Conservation (phyloP, 2,329 filamentous ascomycete species). For the Diaporthe sp. region DNA sequence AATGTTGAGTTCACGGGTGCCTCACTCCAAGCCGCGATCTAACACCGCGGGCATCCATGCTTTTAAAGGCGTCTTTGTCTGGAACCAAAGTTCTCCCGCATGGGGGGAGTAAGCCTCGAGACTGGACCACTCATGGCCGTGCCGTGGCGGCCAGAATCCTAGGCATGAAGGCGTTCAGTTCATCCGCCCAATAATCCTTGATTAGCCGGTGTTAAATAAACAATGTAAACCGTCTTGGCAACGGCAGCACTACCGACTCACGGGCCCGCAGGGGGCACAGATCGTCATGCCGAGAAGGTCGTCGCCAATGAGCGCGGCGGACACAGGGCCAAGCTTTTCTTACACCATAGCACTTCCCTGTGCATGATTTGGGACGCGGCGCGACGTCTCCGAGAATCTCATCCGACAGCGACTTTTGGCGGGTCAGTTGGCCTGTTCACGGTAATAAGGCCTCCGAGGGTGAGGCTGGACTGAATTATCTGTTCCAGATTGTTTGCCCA, state of each 20-base stretch:
- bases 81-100: background rate
- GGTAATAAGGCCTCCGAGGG: slow-evolving; percentile 13
- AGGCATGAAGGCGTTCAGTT: slow-evolving; percentile 9
- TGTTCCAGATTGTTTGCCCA: background rate
- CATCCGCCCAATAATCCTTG: slow-evolving; percentile 22
- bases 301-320: slow-evolving; percentile 18
- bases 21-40: background rate
- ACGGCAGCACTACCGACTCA: slow-evolving; percentile 24
- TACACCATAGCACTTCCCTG: slow-evolving; percentile 8
- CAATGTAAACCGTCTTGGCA: slow-evolving; percentile 29
- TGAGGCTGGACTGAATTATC: slow-evolving; percentile 3
- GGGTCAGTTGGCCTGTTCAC: slow-evolving; percentile 14
- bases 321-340: slow-evolving; percentile 18
- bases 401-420: background rate
- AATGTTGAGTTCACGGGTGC: background rate
- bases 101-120: background rate
- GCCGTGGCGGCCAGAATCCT: background rate
- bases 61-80: slow-evolving; percentile 10
- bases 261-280: slow-evolving; percentile 3
- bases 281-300: slow-evolving; percentile 7
- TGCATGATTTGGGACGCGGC: slow-evolving; percentile 31
- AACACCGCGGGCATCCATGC: background rate
- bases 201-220: slow-evolving; percentile 33
- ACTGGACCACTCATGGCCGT: background rate
- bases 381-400: slow-evolving; percentile 21